Conservation (phyloP, 441 rosid species). For the Euphorbia schlechtendalii region DNA sequence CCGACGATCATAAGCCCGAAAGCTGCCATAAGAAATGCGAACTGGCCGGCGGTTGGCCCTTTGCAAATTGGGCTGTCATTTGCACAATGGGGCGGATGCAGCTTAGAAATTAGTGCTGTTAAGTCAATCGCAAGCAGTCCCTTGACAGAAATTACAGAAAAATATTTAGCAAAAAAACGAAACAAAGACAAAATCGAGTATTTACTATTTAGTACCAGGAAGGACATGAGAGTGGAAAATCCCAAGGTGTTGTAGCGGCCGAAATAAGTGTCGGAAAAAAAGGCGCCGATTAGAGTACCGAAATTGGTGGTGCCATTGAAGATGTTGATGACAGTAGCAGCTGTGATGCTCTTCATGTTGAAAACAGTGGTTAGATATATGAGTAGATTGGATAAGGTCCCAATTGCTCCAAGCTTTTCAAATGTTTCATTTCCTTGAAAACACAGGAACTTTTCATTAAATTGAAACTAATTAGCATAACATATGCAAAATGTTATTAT, state of each 20-base stretch:
- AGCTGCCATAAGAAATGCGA: slow-evolving; percentile 45
- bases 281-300: slow-evolving; percentile 42
- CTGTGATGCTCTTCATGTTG: slow-evolving; percentile 41
- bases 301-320: slow-evolving; percentile 44
- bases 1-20: slow-evolving; percentile 54
- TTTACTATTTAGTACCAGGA: slow-evolving; percentile 24
- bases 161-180: neutral
- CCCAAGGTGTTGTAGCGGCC: slow-evolving; percentile 46
- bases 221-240: slow-evolving; percentile 33
- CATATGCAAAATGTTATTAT: neutral
- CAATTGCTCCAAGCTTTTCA: slow-evolving; percentile 53
- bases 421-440: slow-evolving; percentile 47
- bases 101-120: slow-evolving; percentile 50
- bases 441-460: neutral
- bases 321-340: slow-evolving; percentile 35
- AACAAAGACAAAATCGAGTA: neutral
- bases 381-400: slow-evolving; percentile 43
- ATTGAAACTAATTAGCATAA: neutral
- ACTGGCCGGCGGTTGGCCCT: slow-evolving; percentile 52
- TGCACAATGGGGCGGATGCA: slow-evolving; percentile 56
- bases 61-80: slow-evolving; percentile 26
- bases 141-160: slow-evolving; percentile 24
- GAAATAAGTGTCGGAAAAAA: slow-evolving; percentile 42
- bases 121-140: slow-evolving; percentile 54
- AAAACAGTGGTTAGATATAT: slow-evolving; percentile 44